Conservation (phyloP, 129 eudicot species). For the Arctium lappa region DNA sequence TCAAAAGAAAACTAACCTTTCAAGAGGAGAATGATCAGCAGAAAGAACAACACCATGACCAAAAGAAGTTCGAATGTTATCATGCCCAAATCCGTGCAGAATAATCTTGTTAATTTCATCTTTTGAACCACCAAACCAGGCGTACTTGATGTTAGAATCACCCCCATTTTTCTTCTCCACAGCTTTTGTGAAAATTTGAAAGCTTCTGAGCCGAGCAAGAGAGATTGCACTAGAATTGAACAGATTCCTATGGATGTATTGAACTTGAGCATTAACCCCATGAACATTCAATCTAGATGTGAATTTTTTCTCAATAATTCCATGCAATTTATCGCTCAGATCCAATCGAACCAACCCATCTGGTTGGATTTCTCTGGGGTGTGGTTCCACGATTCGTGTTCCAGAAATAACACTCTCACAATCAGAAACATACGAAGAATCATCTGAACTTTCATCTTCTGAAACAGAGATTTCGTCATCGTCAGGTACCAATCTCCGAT, state of each 20-base stretch:
- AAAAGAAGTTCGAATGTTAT: slow-evolving; percentile 4
- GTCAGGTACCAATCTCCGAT: slow-evolving; percentile 11
- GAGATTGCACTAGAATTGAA: slow-evolving; percentile 19
- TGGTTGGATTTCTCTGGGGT: not conserved
- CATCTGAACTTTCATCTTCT: not conserved
- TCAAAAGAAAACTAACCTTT: slow-evolving; percentile 34
- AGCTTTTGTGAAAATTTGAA: slow-evolving; percentile 36
- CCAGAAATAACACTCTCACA: slow-evolving; percentile 58
- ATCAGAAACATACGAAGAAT: slow-evolving; percentile 46
- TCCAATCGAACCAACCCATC: slow-evolving; percentile 34
- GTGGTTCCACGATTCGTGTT: not conserved
- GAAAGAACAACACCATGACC: slow-evolving; percentile 54
- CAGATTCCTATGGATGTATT: slow-evolving; percentile 36
- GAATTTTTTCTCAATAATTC: slow-evolving; percentile 37
- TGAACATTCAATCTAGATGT: slow-evolving; percentile 26
- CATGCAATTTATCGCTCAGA: slow-evolving; percentile 26
- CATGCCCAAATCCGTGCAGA: slow-evolving; percentile 50
- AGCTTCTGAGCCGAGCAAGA: slow-evolving; percentile 43
- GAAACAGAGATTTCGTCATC: slow-evolving; percentile 6
- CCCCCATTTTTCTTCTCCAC: slow-evolving; percentile 41
- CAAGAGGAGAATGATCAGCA: slow-evolving; percentile 52
- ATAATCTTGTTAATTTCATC: slow-evolving; percentile 46
- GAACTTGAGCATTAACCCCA: slow-evolving; percentile 28
- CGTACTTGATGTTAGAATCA: slow-evolving; percentile 51
- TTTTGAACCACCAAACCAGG: slow-evolving; percentile 70